phyloP scores from a whole-genome alignment of 2,329 filamentous ascomycete genomes.

The Botrytis medusae region DNA sequence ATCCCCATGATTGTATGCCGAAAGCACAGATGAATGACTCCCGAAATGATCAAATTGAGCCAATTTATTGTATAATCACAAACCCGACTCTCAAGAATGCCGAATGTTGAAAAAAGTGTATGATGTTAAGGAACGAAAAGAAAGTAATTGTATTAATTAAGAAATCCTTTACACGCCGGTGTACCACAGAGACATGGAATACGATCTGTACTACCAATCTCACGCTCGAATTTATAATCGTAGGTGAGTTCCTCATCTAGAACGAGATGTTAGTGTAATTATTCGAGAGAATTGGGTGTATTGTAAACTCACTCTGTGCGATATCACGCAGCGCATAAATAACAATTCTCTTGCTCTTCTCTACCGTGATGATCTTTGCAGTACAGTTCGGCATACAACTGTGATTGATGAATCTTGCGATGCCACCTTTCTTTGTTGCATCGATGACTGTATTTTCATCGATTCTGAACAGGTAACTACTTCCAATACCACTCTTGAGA shows the following conservation, averaged over 20 bases:
- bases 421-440: constrained; percentile 97
- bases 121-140: constrained; percentile 15
- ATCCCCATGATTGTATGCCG: constrained; percentile 17
- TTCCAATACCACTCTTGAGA: constrained; percentile 93
- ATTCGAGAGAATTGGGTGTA: background rate
- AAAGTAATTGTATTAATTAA: constrained; percentile 74
- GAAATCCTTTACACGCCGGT: constrained; percentile 95
- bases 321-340: constrained; percentile 98
- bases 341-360: constrained; percentile 96
- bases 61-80: constrained; percentile 12
- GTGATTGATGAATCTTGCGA: constrained; percentile 98
- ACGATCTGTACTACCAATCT: constrained; percentile 89
- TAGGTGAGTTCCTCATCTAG: constrained; percentile 98
- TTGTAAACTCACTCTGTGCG: constrained; percentile 71
- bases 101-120: constrained; percentile 19
- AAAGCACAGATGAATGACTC: constrained; percentile 8
- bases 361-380: constrained; percentile 98
- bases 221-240: constrained; percentile 99
- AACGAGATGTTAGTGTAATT: constrained; percentile 27
- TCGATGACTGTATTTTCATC: constrained; percentile 97
- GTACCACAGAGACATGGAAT: constrained; percentile 98
- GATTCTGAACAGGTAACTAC: constrained; percentile 96
- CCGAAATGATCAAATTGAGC: constrained; percentile 7
- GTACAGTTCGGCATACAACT: constrained; percentile 98
- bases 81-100: constrained; percentile 1